Evolutionary conservation across 2,329 filamentous ascomycete genomes (phyloP).

Genomic region (Aspergillus tamarii): DNA sequence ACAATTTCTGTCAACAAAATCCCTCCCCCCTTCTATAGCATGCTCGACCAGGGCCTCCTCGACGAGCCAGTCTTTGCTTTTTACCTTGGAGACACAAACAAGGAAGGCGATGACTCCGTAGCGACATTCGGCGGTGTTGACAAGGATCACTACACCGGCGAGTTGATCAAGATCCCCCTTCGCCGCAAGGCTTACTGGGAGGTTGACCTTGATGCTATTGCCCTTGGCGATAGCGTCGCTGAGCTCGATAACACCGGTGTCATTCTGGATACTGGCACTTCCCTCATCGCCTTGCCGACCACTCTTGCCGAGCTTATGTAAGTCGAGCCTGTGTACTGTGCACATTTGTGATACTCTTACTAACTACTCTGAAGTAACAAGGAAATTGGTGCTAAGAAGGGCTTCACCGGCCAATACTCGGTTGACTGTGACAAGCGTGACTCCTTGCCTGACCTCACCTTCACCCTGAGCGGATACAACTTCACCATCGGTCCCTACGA

Average conservation of each 20-base stretch:
- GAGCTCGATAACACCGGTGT: slow-evolving; percentile 93
- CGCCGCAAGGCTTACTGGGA: slow-evolving; percentile 99
- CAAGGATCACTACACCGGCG: slow-evolving; percentile 77
- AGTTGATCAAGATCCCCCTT: slow-evolving; percentile 90
- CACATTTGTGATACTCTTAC: slow-evolving; percentile 2
- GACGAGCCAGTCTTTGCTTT: slow-evolving; percentile 96
- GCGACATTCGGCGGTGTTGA: slow-evolving; percentile 89
- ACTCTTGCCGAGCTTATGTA: slow-evolving; percentile 87
- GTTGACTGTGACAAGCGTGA: slow-evolving; percentile 85
- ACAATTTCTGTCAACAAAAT: slow-evolving; percentile 97
- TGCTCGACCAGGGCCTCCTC: slow-evolving; percentile 85
- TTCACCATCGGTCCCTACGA: slow-evolving; percentile 88
- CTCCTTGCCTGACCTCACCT: slow-evolving; percentile 85
- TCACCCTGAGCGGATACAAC: slow-evolving; percentile 87
- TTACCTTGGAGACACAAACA: slow-evolving; percentile 80
- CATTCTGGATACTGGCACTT: slow-evolving; percentile 97
- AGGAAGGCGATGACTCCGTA: slow-evolving; percentile 76
- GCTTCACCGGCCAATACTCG: slow-evolving; percentile 94
- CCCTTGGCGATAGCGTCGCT: slow-evolving; percentile 81
- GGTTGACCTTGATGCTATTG: slow-evolving; percentile 91
- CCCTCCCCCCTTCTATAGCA: slow-evolving; percentile 92
- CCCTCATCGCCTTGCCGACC: slow-evolving; percentile 90
- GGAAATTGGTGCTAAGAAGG: slow-evolving; percentile 97
- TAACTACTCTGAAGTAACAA: slow-evolving; percentile 64
- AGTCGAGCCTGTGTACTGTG: slow-evolving; percentile 33